phyloP scores from a whole-genome alignment of 129 eudicot species.

The Rutidosis leptorrhynchoides region DNA sequence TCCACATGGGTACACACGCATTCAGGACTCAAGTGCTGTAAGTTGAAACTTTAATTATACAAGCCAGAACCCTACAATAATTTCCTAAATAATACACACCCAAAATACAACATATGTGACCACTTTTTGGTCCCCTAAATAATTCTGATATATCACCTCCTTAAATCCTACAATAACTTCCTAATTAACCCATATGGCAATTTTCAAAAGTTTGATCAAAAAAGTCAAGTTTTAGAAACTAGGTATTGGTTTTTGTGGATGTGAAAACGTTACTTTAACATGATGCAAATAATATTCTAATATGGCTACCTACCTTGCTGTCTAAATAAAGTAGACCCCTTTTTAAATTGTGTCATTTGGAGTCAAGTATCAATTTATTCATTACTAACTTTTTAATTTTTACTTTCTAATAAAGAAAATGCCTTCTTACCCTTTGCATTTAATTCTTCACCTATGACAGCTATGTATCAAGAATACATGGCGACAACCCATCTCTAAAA shows the following conservation, averaged over 20 bases:
- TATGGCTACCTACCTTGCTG: conserved; percentile 38
- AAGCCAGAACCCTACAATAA: conserved; percentile 24
- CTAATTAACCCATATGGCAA: conserved; percentile 14
- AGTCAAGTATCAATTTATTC: conserved; percentile 3
- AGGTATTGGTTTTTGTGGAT: conserved; percentile 7
- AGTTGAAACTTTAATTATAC: conserved; percentile 19
- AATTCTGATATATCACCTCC: neutral
- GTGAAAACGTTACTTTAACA: conserved; percentile 30
- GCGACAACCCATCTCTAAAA: conserved; percentile 23
- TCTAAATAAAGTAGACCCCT: conserved; percentile 34
- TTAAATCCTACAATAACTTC: neutral
- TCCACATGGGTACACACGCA: conserved; percentile 32
- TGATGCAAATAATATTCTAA: conserved; percentile 20
- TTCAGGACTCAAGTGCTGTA: conserved; percentile 25
- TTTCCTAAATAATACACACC: conserved; percentile 28
- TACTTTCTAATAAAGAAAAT: conserved; percentile 34
- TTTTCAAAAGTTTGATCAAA: neutral
- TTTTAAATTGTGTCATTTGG: neutral
- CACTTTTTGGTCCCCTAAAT: conserved; percentile 19
- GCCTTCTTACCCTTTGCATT: conserved; percentile 40
- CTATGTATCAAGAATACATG: conserved; percentile 30
- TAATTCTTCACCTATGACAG: conserved; percentile 34
- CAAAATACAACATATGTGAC: conserved; percentile 24
- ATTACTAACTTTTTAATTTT: neutral
- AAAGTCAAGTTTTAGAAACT: neutral